Base-by-base conservation (phyloP, 1,139 yeast species). In the Suhomyces wounanorum region DNA sequence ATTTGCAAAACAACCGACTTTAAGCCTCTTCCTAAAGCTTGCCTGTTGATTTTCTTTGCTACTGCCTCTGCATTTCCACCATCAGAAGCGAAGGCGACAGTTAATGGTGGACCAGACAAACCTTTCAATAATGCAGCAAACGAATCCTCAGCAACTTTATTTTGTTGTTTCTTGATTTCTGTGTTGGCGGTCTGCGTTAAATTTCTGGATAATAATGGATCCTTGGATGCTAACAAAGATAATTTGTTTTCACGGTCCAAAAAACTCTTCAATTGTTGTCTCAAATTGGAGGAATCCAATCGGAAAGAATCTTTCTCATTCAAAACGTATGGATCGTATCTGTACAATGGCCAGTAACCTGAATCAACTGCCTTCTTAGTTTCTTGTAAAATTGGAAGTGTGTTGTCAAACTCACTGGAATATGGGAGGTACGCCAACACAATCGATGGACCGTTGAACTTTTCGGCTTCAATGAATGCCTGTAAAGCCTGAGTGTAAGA, bases 321-420 rank as follows among this genome's bases (percentile, higher is more conserved):
- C 45, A 73, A 77, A 36, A 75, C 65, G 8, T 65, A 58, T 50
- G 97, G 97, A 61, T 89, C 81, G 71, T 80, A 92, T 67, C 97
- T 80, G 74, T 92, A 92, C 56, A 92, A 79, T 46, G 99, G 99
- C 96, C 97, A 91, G 73, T 87, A 87, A 16, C 99, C 99, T 43
- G 92, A 77, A 63, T 90, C 97, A 47, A 92, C 96, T 21, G 97
- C 96, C 57, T 74, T 77, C 70, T 92, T 94, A 41, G 98, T 91
- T 67, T 89, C 96, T 68, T 89, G 86, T 58, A 92, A 78, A 44
- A 91, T 84, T 23, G 84, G 80, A 58, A 92, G 75, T 43, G 96
- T 86, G 59, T 85, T 80, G 59, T 87, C 90, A 43, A 72, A 69
- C 64, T 88, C 96, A 28, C 77, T 69, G 47, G 75, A 67, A 67